Base-by-base conservation (phyloP, 1,284 basidiomycete species). In the Stereum hirsutum region DNA sequence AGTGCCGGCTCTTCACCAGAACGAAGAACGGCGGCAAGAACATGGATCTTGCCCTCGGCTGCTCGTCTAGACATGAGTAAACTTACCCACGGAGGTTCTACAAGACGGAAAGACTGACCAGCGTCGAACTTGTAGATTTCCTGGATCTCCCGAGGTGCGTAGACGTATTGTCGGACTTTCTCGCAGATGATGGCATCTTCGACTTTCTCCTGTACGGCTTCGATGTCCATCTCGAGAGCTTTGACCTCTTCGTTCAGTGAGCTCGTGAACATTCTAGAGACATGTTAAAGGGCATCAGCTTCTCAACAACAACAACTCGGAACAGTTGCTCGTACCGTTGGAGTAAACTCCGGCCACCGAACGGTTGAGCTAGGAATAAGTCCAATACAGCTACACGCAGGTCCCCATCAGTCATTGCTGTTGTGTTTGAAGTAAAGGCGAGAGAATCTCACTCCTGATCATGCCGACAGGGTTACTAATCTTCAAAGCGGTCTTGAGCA, bases 381-480 rank as follows among this genome's bases (percentile, higher is more conserved):
- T 99, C 96, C 44, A 99, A 71, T 2, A 97, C 74, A 44, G 68
- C 81, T 63, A 48, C 24, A 43, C 6, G 17, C 25, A 43, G 33
- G 21, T 26, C 27, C 32, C 15, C 39, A 26, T 39, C 36, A 39
- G 15, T 20, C 11, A 25, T 21, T 2, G 14, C 12, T 11, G 34
- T 32, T 7, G 11, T 11, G 37, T 38, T 33, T 11, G 32, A 28
- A 12, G 26, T 24, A 28, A 39, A 5, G 3, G 27, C n/a, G n/a
- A n/a, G n/a, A n/a, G n/a, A n/a, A n/a, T n/a, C 52, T 53, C 46
- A 62, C 79, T 77, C 51, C 95, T 77, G 53, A 99, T 93, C 95
- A 99, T 99, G 12, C 81, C 78, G 52, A 99, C 85, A 1, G 95
- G 95, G 61, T 98, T 99, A 45, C 89, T 95, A 51, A 99, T 89